Evolutionary conservation across 768 basidiomycete genomes (phyloP).

Genomic region (Phanerochaete sordida): DNA sequence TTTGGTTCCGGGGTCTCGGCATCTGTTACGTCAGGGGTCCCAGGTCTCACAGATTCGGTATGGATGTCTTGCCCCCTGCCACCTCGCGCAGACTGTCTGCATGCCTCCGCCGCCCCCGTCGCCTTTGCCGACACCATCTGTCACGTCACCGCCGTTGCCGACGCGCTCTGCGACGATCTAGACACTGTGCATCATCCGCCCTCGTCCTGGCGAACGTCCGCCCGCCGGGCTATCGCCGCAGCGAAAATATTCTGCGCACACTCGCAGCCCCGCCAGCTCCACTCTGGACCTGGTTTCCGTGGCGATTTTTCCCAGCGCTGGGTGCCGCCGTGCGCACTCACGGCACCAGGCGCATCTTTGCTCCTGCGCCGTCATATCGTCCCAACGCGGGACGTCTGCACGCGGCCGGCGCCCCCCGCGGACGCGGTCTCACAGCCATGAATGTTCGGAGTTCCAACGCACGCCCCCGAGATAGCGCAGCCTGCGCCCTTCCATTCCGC

Average conservation of each 20-base stretch:
- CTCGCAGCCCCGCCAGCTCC: neutral
- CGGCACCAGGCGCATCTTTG: neutral
- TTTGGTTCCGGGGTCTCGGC: neutral
- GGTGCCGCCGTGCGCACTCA: neutral
- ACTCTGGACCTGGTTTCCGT: constrained; percentile 4
- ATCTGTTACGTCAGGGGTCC: neutral
- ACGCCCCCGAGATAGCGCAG: too few relatives aligned
- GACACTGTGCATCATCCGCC: neutral
- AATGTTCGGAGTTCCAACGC: too few relatives aligned
- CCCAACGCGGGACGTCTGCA: neutral
- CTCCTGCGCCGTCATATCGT: neutral
- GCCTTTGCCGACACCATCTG: neutral
- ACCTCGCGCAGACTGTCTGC: too few relatives aligned
- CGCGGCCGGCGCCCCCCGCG: neutral
- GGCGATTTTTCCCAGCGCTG: neutral
- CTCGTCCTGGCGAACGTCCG: neutral
- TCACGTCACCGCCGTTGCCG: neutral
- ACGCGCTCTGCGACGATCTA: neutral
- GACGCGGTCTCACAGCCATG: too few relatives aligned
- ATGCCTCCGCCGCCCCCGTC: neutral
- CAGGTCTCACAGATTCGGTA: neutral
- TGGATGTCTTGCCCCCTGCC: neutral
- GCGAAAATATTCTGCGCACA: neutral
- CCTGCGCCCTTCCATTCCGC: too few relatives aligned
- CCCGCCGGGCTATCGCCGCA: neutral